Evolutionary conservation across 768 basidiomycete genomes (phyloP).

Genomic region (Crucibulum laeve): DNA sequence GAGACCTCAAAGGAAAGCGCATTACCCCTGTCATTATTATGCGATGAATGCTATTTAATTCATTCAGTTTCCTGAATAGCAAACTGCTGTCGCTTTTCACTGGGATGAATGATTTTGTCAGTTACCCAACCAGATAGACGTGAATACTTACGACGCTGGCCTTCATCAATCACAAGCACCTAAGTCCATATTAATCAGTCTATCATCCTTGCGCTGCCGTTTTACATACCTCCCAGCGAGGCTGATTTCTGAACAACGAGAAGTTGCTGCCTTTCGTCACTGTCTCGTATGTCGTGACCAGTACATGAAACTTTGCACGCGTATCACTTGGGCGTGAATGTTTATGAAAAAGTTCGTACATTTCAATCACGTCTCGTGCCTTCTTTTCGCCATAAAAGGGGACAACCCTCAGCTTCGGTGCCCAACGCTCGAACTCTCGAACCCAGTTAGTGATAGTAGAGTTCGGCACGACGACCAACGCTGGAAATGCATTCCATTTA

Average conservation of each 20-base stretch:
- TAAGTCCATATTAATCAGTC: slow-evolving; percentile 8
- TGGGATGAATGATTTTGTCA: slow-evolving; percentile 22
- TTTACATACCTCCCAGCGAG: slow-evolving; percentile 76
- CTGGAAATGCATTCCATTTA: slow-evolving; percentile 63
- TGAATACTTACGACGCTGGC: slow-evolving; percentile 68
- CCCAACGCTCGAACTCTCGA: slow-evolving; percentile 88
- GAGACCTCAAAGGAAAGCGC: not conserved
- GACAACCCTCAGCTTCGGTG: slow-evolving; percentile 70
- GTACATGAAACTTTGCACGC: slow-evolving; percentile 76
- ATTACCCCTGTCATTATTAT: slow-evolving; percentile 84
- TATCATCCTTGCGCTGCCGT: not conserved
- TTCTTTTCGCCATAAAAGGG: slow-evolving; percentile 83
- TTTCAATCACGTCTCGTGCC: slow-evolving; percentile 74
- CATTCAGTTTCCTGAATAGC: slow-evolving; percentile 79
- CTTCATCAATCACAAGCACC: slow-evolving; percentile 90
- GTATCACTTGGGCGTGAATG: slow-evolving; percentile 33
- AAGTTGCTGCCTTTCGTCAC: slow-evolving; percentile 69
- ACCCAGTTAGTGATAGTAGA: slow-evolving; percentile 96
- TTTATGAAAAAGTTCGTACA: slow-evolving; percentile 75
- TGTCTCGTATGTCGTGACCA: slow-evolving; percentile 92
- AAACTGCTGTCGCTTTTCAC: slow-evolving; percentile 82
- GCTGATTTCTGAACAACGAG: slow-evolving; percentile 73
- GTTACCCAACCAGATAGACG: slow-evolving; percentile 3
- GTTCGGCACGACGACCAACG: slow-evolving; percentile 91
- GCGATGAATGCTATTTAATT: slow-evolving; percentile 73